These are phyloP conservation scores for Toxoplasma gondii DNA, from an alignment of 169 alveolate species.

Conservation along the genomic window DNA sequence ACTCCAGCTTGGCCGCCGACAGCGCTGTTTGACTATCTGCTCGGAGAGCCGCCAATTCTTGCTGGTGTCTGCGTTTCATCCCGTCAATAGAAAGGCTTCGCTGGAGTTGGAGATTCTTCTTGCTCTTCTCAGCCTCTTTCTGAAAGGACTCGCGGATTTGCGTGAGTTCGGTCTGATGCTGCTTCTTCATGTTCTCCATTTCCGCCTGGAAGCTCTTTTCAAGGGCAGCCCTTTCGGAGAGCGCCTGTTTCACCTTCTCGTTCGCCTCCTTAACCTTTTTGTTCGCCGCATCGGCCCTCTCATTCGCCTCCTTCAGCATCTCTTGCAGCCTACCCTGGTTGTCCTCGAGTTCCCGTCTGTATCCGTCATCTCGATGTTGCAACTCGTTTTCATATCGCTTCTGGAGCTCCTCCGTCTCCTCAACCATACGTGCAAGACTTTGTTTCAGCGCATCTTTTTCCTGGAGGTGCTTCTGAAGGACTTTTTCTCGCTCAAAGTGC, in stretches of 20 bases:
- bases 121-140: neutral
- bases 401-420: neutral
- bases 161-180: slow-evolving; percentile 1
- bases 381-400: neutral
- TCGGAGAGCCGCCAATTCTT: neutral
- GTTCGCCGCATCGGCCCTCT: neutral
- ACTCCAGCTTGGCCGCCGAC: neutral
- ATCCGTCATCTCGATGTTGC: neutral
- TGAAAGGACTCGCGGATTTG: neutral
- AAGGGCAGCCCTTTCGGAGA: neutral
- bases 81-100: neutral
- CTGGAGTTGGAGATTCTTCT: neutral
- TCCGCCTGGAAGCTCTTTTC: neutral
- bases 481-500: slow-evolving; percentile 17
- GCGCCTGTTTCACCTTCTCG: neutral
- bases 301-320: neutral
- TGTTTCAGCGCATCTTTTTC: slow-evolving; percentile 16
- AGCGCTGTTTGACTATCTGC: neutral
- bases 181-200: neutral
- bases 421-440: slow-evolving; percentile 17
- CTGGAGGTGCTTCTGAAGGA: slow-evolving; percentile 27
- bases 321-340: neutral
- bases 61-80: neutral
- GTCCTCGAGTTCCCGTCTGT: neutral
- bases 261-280: neutral